Conservation (phyloP, 495 filamentous ascomycete species). For the Penicillium odoratum region DNA sequence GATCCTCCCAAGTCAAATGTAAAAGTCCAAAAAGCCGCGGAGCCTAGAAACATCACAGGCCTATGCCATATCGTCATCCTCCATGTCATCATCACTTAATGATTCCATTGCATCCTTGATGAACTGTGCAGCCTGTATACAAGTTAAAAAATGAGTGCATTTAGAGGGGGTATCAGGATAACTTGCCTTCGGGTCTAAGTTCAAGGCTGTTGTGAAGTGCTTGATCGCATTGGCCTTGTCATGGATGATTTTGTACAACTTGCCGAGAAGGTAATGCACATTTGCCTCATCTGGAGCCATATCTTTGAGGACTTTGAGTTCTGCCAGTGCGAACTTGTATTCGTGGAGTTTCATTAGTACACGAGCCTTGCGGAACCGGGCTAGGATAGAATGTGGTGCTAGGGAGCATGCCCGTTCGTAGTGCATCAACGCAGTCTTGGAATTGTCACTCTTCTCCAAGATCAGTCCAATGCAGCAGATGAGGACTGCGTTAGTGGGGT, state of each 20-base stretch:
- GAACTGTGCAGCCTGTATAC: constrained; percentile 71
- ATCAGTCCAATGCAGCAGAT: constrained; percentile 89
- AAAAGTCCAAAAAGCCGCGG: constrained; percentile 12
- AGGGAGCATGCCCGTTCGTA: constrained; percentile 79
- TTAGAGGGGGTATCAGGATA: neutral
- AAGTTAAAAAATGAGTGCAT: constrained; percentile 16
- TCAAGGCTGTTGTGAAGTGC: constrained; percentile 90
- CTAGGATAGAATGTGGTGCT: constrained; percentile 75
- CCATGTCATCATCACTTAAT: constrained; percentile 80
- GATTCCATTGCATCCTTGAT: constrained; percentile 93
- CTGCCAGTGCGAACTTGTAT: constrained; percentile 65
- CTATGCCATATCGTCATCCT: constrained; percentile 61
- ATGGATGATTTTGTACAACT: constrained; percentile 75
- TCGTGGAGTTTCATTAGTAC: constrained; percentile 77
- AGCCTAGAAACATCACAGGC: constrained; percentile 20
- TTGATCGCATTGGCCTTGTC: constrained; percentile 81
- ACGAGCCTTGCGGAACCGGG: constrained; percentile 89
- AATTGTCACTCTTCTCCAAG: constrained; percentile 81
- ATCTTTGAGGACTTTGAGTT: constrained; percentile 82
- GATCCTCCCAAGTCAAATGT: constrained; percentile 9
- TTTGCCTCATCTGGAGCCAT: constrained; percentile 92
- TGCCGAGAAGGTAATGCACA: constrained; percentile 90
- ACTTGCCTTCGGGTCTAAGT: constrained; percentile 94
- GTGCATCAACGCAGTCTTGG: constrained; percentile 70
- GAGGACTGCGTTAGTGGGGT: constrained; percentile 86